Percentiles rank a stretch among this genome's conserved stretches.
Evolutionary conservation across 2,329 filamentous ascomycete genomes (phyloP).

Genomic region (Epichloe sylvatica): DNA sequence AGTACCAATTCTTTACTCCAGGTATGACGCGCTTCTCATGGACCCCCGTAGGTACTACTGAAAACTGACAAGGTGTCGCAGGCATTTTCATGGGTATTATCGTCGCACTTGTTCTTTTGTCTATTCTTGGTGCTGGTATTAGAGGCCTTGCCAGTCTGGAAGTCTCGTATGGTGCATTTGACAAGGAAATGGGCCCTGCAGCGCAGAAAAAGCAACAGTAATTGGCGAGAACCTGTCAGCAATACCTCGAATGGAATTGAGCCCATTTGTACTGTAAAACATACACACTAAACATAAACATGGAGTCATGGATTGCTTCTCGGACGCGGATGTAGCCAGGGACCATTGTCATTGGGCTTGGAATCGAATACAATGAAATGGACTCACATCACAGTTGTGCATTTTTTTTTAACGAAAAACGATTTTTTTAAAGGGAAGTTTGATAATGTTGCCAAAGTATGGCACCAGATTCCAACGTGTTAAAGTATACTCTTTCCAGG

Average conservation of each 20-base stretch:
- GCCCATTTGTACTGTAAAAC: conserved; percentile 6
- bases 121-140: conserved; percentile 68
- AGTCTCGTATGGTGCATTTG: conserved; percentile 87
- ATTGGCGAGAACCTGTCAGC: conserved; percentile 4
- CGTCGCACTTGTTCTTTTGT: conserved; percentile 54
- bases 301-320: conserved; percentile 9
- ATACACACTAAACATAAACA: conserved; percentile 6
- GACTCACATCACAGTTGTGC: neutral
- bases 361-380: too few species aligned
- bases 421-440: too few species aligned
- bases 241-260: neutral
- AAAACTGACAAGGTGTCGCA: conserved; percentile 21
- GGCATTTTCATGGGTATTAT: conserved; percentile 82
- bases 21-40: conserved; percentile 33
- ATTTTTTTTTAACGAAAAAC: neutral
- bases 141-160: conserved; percentile 65
- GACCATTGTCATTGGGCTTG: too few species aligned
- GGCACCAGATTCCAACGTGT: neutral
- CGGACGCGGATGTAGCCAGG: neutral
- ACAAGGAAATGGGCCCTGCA: conserved; percentile 85
- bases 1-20: conserved; percentile 87
- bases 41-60: neutral
- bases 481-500: neutral
- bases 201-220: conserved; percentile 62
- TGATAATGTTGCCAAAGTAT: neutral